A percentile compares a stretch with the other conserved stretches of the same genome.
These are phyloP conservation scores for Zoysia matrella DNA, from an alignment of 202 grass and related monocot species.

Conservation along the genomic window DNA sequence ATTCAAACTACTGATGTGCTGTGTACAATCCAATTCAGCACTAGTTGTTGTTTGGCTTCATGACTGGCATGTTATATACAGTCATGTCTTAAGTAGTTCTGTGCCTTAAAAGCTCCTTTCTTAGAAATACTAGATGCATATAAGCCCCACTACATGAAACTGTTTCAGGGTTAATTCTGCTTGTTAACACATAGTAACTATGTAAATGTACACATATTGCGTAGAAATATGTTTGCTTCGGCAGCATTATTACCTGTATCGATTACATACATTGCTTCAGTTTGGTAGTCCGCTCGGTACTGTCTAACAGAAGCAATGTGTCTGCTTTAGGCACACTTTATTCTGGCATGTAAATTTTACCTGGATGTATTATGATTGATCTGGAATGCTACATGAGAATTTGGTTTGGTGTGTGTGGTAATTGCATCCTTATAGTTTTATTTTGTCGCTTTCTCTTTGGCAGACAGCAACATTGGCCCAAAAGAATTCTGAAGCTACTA, in stretches of 20 bases:
- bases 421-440: conserved; percentile 15
- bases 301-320: background rate
- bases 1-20: too few species aligned
- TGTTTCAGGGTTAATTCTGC: background rate
- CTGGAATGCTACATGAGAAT: background rate
- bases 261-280: background rate
- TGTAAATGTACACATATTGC: too few species aligned
- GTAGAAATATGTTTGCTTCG: background rate
- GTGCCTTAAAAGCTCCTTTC: too few species aligned
- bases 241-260: background rate
- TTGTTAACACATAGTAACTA: background rate
- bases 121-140: too few species aligned
- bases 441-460: background rate
- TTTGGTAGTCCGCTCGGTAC: too few species aligned
- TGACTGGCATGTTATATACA: too few species aligned
- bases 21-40: too few species aligned
- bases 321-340: conserved; percentile 7
- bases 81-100: too few species aligned
- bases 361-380: conserved; percentile 4
- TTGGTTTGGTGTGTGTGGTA: background rate
- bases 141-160: too few species aligned
- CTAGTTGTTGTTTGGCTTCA: too few species aligned
- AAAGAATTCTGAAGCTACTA: conserved; percentile 78
- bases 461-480: conserved; percentile 69
- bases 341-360: background rate